These are phyloP conservation scores for Moesziomyces sp. DNA, from an alignment of 1,284 basidiomycete species.

Conservation along the genomic window DNA sequence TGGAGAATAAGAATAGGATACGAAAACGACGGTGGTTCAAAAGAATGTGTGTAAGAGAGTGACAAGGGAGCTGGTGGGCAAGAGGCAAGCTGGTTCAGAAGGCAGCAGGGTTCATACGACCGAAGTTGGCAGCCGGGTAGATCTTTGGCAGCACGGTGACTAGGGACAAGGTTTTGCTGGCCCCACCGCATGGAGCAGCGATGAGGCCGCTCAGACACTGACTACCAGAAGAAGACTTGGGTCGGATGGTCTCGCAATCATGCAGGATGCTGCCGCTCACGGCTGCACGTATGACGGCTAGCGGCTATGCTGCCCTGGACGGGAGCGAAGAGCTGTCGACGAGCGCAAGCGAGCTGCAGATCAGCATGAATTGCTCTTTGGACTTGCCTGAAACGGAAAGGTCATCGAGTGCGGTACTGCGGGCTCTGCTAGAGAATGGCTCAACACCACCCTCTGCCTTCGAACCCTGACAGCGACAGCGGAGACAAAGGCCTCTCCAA, in stretches of 20 bases:
- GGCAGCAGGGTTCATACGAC: neutral
- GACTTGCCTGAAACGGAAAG: conserved; percentile 23
- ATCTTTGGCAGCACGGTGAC: neutral
- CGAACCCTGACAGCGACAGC: conserved; percentile 6
- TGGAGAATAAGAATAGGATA: neutral
- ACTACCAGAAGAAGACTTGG: neutral
- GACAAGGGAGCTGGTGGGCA: conserved; percentile 7
- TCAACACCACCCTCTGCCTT: conserved; percentile 3
- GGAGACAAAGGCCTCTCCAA: neutral
- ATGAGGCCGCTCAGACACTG: conserved; percentile 1
- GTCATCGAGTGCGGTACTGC: neutral
- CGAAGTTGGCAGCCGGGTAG: too few species aligned
- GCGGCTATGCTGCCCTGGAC: too few species aligned
- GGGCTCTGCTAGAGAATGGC: conserved; percentile 8
- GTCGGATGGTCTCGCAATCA: neutral
- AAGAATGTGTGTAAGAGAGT: conserved; percentile 19
- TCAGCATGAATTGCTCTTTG: neutral
- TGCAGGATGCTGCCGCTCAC: neutral
- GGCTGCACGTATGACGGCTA: too few species aligned
- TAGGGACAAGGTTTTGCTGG: neutral
- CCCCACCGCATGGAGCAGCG: neutral
- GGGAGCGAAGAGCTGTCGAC: conserved; percentile 20
- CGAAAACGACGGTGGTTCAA: conserved; percentile 12
- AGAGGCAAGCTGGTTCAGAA: neutral
- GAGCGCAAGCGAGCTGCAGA: conserved; percentile 19